Percentiles rank a stretch among this genome's conserved stretches.
Conservation (phyloP, 352 stramenopile genomes). For the Elongisporangium undulatum region DNA sequence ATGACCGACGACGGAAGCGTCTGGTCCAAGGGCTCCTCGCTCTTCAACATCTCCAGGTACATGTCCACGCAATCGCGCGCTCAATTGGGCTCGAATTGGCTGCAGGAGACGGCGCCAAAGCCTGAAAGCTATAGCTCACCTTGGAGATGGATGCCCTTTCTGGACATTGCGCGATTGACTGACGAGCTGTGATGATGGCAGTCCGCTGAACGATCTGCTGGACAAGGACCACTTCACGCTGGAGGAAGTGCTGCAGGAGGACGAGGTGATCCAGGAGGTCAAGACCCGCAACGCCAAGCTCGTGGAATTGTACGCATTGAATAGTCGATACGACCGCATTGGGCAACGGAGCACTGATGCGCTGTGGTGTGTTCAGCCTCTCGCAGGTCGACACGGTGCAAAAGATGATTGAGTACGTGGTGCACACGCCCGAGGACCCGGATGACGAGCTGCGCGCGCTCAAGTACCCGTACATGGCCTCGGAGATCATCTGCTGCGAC, state of each 20-base stretch:
- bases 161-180: not conserved
- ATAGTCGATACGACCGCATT: not conserved
- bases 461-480: slow-evolving; percentile 97
- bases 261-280: slow-evolving; percentile 97
- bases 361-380: slow-evolving; percentile 32
- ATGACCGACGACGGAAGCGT: slow-evolving; percentile 79
- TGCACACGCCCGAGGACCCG: slow-evolving; percentile 39
- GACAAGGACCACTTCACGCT: slow-evolving; percentile 92
- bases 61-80: not conserved
- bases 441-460: slow-evolving; percentile 60
- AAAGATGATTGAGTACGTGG: slow-evolving; percentile 79
- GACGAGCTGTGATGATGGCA: slow-evolving; percentile 11
- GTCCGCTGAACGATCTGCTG: slow-evolving; percentile 93
- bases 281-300: slow-evolving; percentile 94
- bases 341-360: not conserved
- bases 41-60: slow-evolving; percentile 87
- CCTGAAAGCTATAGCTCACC: too few species aligned
- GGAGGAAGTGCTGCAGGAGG: slow-evolving; percentile 93
- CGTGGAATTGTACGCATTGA: slow-evolving; percentile 88
- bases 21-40: slow-evolving; percentile 77
- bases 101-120: too few species aligned
- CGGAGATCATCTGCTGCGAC: slow-evolving; percentile 97
- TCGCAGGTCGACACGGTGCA: slow-evolving; percentile 60
- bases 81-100: too few species aligned
- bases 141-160: too few species aligned